These are phyloP conservation scores for Yamadazyma atmosphaerica DNA, from an alignment of 1,139 yeast species.

Conservation along the genomic window DNA sequence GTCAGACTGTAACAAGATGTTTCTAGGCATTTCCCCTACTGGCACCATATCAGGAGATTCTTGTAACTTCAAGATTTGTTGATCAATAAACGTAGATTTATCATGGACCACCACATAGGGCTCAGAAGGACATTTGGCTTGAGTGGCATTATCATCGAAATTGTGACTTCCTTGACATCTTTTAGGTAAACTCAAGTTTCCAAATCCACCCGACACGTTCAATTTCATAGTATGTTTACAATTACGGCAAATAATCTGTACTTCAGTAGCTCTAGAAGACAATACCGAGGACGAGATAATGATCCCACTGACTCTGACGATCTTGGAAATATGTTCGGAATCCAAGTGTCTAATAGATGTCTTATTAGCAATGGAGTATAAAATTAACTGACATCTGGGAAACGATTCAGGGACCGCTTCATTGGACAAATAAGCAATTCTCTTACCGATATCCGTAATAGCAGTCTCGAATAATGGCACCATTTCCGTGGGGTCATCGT, in stretches of 20 bases:
- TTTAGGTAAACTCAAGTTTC: conserved; percentile 76
- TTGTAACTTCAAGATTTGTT: conserved; percentile 89
- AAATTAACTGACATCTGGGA: conserved; percentile 81
- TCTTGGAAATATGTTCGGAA: conserved; percentile 84
- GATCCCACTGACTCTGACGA: conserved; percentile 91
- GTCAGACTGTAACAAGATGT: conserved; percentile 83
- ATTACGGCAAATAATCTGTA: conserved; percentile 82
- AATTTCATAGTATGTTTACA: conserved; percentile 80
- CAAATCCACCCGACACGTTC: conserved; percentile 71
- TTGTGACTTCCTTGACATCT: conserved; percentile 67
- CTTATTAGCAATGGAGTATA: conserved; percentile 71
- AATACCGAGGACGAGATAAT: conserved; percentile 89
- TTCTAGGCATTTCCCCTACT: conserved; percentile 98
- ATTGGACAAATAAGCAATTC: conserved; percentile 64
- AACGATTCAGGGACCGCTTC: conserved; percentile 58
- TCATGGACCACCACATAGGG: conserved; percentile 95
- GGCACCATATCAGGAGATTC: conserved; percentile 98
- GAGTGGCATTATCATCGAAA: conserved; percentile 44
- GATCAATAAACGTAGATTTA: conserved; percentile 88
- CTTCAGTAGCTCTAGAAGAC: conserved; percentile 81
- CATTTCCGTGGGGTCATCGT: conserved; percentile 87
- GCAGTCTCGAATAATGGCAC: conserved; percentile 89
- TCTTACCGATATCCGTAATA: conserved; percentile 84
- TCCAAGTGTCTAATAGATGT: conserved; percentile 79
- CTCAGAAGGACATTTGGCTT: conserved; percentile 79